A percentile compares a stretch with the other conserved stretches of the same genome.
These are phyloP conservation scores for Speleostelium caveatum DNA, from an alignment of 78 protist species.

Conservation along the genomic window DNA sequence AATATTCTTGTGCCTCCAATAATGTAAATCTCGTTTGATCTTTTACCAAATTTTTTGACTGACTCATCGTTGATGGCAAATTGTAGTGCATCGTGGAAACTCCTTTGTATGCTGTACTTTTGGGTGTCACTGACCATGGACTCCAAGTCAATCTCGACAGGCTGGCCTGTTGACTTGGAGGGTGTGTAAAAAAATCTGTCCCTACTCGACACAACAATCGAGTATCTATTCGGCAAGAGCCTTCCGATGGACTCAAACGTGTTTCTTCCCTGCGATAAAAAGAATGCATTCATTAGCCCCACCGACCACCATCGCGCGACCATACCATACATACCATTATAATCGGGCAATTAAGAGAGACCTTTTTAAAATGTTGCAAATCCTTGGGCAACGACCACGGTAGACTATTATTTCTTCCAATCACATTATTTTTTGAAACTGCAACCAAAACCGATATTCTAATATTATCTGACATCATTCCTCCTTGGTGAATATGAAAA, in stretches of 20 bases:
- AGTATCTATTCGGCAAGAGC: background rate
- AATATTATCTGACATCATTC: too few relatives aligned
- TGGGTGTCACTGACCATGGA: background rate
- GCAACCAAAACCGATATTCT: slow-evolving; percentile 1
- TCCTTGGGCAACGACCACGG: background rate
- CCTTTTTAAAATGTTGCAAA: background rate
- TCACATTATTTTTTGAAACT: slow-evolving; percentile 3
- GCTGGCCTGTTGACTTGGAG: background rate
- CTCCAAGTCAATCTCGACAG: background rate
- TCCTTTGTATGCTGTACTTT: background rate
- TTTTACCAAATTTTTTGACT: background rate
- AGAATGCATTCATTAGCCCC: too few relatives aligned
- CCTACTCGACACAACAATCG: background rate
- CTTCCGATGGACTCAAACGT: slow-evolving; percentile 21
- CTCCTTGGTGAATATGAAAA: too few relatives aligned
- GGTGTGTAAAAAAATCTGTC: too few relatives aligned
- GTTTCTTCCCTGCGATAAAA: too few relatives aligned
- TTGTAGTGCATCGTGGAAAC: too few relatives aligned
- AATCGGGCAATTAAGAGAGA: background rate
- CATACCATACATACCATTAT: too few relatives aligned
- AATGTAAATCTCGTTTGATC: background rate
- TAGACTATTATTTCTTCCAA: background rate
- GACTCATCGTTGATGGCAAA: background rate
- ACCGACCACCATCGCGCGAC: too few relatives aligned
- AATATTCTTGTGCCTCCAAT: background rate